These are phyloP conservation scores for Zygotorulaspora chibaensis DNA, from an alignment of 805 yeast genomes.

Conservation along the genomic window DNA sequence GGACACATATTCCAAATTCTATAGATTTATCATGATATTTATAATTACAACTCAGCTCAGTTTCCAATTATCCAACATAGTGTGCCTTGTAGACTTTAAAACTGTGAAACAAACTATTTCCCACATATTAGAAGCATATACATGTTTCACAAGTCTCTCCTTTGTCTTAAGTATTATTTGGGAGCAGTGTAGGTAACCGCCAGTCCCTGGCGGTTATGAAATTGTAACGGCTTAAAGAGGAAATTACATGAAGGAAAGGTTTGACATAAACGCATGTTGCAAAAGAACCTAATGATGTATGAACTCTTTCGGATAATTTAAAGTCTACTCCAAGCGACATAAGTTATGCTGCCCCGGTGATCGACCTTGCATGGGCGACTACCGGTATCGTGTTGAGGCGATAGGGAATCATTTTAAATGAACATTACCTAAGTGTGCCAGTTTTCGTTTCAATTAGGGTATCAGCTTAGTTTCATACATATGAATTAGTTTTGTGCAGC, in stretches of 20 bases:
- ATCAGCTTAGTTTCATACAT: too few species aligned
- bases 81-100: not conserved
- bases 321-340: too few species aligned
- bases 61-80: not conserved
- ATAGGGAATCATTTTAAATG: too few species aligned
- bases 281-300: too few species aligned
- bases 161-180: not conserved
- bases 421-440: too few species aligned
- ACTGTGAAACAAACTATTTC: not conserved
- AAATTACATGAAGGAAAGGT: not conserved
- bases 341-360: too few species aligned
- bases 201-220: not conserved
- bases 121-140: not conserved
- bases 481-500: too few species aligned
- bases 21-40: not conserved
- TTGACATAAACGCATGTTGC: too few species aligned
- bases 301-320: too few species aligned
- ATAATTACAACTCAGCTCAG: not conserved
- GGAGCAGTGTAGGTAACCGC: not conserved
- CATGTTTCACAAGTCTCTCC: not conserved
- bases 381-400: too few species aligned
- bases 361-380: too few species aligned
- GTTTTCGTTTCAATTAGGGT: too few species aligned
- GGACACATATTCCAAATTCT: not conserved
- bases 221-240: conserved; percentile 3